phyloP scores from a whole-genome alignment of 108 stramenopile species.

The Skeletonema tropicum region DNA sequence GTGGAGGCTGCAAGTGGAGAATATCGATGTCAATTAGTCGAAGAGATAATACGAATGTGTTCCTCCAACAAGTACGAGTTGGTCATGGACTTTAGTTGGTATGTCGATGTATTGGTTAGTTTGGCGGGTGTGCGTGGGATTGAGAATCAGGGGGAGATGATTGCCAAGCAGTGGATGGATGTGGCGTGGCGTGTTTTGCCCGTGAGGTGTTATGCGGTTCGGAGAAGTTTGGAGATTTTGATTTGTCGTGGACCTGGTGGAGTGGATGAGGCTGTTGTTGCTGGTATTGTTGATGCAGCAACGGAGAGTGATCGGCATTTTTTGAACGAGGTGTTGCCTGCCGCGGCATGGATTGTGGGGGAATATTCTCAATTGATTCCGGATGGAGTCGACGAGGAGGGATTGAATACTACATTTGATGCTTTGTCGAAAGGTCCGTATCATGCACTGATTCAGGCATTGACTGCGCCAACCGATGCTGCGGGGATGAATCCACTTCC shows the following conservation, averaged over 20 bases:
- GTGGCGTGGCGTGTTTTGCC: slow-evolving; percentile 94
- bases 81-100: slow-evolving; percentile 95
- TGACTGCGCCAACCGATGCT: slow-evolving; percentile 59
- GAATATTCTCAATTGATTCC: slow-evolving; percentile 90
- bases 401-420: slow-evolving; percentile 53
- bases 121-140: slow-evolving; percentile 88
- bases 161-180: slow-evolving; percentile 92
- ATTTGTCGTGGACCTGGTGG: slow-evolving; percentile 49
- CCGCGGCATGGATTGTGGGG: slow-evolving; percentile 96
- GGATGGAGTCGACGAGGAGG: slow-evolving; percentile 63
- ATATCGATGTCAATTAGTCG: slow-evolving; percentile 94
- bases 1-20: slow-evolving; percentile 86
- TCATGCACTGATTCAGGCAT: slow-evolving; percentile 72
- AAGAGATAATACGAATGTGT: slow-evolving; percentile 95
- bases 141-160: slow-evolving; percentile 70
- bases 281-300: slow-evolving; percentile 29
- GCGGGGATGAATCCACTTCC: slow-evolving; percentile 56
- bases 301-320: slow-evolving; percentile 45
- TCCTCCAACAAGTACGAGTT: slow-evolving; percentile 92
- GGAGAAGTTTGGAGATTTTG: slow-evolving; percentile 75
- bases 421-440: slow-evolving; percentile 52
- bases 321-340: slow-evolving; percentile 79
- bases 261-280: slow-evolving; percentile 17
- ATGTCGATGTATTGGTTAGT: slow-evolving; percentile 86
- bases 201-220: slow-evolving; percentile 91